Evolutionary conservation across 306 rosid species (phyloP).

Genomic region (Fagus sylvatica): DNA sequence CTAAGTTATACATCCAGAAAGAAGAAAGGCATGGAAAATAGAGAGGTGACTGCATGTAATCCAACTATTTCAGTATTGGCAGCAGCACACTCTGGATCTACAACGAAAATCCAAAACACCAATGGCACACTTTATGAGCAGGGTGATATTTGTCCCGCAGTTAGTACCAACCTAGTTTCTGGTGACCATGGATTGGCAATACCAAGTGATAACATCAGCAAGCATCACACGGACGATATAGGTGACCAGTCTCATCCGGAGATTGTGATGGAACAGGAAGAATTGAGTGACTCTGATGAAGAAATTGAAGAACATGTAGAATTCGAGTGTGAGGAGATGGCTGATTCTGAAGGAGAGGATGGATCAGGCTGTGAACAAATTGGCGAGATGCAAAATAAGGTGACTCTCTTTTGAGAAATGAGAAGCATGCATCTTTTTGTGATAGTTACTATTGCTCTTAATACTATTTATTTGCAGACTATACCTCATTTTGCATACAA

Average conservation of each 20-base stretch:
- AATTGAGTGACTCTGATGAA: conserved; percentile 87
- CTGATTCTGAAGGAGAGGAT: conserved; percentile 95
- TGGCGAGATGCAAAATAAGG: conserved; percentile 60
- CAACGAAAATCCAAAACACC: conserved; percentile 27
- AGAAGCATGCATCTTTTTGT: not conserved
- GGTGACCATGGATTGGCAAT: conserved; percentile 32
- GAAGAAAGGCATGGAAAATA: conserved; percentile 42
- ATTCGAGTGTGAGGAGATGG: conserved; percentile 96
- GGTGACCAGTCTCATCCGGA: conserved; percentile 77
- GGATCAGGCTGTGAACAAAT: conserved; percentile 65
- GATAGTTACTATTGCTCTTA: not conserved
- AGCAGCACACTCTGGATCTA: conserved; percentile 34
- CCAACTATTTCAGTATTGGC: conserved; percentile 27
- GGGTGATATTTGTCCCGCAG: conserved; percentile 38
- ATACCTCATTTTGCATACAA: not conserved
- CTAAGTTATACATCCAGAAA: conserved; percentile 60
- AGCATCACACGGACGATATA: conserved; percentile 47
- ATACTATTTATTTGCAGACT: not conserved
- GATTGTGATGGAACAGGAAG: conserved; percentile 96
- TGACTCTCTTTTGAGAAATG: conserved; percentile 27
- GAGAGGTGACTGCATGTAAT: conserved; percentile 37
- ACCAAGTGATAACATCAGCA: conserved; percentile 41
- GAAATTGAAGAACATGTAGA: conserved; percentile 90
- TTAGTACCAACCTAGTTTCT: conserved; percentile 38
- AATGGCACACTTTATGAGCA: conserved; percentile 27